Evolutionary conservation across 805 yeast species (phyloP).

Genomic region (Candida awuae): DNA sequence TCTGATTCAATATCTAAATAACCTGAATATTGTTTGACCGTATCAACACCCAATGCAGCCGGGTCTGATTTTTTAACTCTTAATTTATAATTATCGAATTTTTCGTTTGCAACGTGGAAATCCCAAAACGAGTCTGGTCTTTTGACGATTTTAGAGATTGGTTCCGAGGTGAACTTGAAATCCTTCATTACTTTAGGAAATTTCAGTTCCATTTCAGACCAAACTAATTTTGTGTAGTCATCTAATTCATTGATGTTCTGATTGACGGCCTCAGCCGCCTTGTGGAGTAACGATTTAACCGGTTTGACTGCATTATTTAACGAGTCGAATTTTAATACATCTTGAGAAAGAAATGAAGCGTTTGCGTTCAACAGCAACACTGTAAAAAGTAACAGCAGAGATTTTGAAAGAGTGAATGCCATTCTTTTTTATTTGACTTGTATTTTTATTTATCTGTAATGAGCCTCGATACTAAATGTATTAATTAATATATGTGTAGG

Average conservation of each 20-base stretch:
- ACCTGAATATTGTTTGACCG: slow-evolving; percentile 65
- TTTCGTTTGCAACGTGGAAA: slow-evolving; percentile 25
- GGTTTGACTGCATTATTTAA: slow-evolving; percentile 5
- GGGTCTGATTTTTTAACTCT: slow-evolving; percentile 44
- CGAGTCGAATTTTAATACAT: no score
- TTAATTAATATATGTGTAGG: no score
- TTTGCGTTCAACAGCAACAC: slow-evolving; percentile 1
- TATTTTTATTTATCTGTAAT: no score
- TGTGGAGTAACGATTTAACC: slow-evolving; percentile 23
- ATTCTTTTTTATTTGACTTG: no score
- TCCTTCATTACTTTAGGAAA: slow-evolving; percentile 50
- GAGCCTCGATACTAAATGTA: no score
- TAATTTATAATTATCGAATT: slow-evolving; percentile 38
- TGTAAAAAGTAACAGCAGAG: no score
- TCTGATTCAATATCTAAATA: slow-evolving; percentile 60
- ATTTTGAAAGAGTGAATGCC: no score
- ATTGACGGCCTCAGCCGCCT: slow-evolving; percentile 45
- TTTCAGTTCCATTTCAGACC: slow-evolving; percentile 56
- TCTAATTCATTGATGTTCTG: slow-evolving; percentile 44
- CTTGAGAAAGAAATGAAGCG: slow-evolving; percentile 5
- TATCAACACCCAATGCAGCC: slow-evolving; percentile 47
- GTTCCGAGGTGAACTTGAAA: slow-evolving; percentile 43
- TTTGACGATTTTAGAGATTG: slow-evolving; percentile 34
- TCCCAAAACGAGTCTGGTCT: slow-evolving; percentile 31
- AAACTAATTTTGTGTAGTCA: slow-evolving; percentile 40